These are phyloP conservation scores for Musa beccarii DNA, from an alignment of 176 grass and related monocot species.

Conservation along the genomic window DNA sequence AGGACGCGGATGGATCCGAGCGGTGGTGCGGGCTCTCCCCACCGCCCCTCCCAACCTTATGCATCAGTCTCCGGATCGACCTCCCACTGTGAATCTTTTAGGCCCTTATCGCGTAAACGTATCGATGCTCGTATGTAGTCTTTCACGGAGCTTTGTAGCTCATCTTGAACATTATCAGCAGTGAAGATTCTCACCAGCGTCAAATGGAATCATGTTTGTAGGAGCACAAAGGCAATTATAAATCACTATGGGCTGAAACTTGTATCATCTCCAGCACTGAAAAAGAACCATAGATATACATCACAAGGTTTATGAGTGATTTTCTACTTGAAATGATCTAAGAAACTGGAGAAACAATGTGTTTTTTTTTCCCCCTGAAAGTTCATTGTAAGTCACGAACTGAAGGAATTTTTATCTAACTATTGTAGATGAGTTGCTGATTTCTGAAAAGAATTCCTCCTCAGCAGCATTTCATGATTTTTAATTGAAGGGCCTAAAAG, in stretches of 20 bases:
- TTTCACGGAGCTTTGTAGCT: conserved; percentile 66
- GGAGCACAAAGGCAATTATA: neutral
- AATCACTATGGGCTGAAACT: neutral
- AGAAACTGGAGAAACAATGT: no score
- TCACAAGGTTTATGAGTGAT: no score
- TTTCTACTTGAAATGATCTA: no score
- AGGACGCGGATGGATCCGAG: conserved; percentile 20
- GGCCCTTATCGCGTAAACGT: conserved; percentile 60
- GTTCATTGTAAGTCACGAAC: no score
- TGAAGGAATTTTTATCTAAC: no score
- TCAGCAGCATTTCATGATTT: no score
- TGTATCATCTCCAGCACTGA: neutral
- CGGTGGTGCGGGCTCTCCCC: conserved; percentile 1
- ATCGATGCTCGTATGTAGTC: conserved; percentile 81
- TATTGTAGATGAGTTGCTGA: no score
- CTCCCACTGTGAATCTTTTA: no score
- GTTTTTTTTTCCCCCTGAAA: no score
- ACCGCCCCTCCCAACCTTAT: conserved; percentile 27
- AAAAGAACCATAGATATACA: no score
- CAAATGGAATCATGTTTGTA: conserved; percentile 4
- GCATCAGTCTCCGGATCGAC: conserved; percentile 72
- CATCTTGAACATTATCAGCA: conserved; percentile 43
- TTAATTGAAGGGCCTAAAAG: no score
- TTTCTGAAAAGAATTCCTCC: no score
- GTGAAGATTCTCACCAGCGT: conserved; percentile 82